A percentile compares a stretch with the other conserved stretches of the same genome.
Conservation (phyloP, 2,329 filamentous ascomycete species). For the Triangularia setosa region DNA sequence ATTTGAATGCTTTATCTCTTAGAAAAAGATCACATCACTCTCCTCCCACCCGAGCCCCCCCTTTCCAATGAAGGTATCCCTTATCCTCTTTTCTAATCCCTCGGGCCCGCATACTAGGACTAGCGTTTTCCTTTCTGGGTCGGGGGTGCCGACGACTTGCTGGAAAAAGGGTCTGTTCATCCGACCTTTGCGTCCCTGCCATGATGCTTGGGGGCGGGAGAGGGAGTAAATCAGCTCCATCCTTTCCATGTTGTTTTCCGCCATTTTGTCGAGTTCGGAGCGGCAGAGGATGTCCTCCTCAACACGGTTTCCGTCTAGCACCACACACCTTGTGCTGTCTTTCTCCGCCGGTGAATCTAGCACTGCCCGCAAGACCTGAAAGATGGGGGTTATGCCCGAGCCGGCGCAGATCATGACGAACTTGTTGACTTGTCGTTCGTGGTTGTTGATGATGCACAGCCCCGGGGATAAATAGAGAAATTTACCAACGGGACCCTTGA, state of each 20-base stretch:
- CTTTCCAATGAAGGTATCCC: conserved; percentile 47
- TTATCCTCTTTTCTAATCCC: conserved; percentile 65
- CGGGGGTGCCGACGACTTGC: conserved; percentile 49
- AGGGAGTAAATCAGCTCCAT: conserved; percentile 68
- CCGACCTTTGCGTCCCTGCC: conserved; percentile 65
- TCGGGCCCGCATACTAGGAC: conserved; percentile 77
- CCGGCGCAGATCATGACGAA: conserved; percentile 88
- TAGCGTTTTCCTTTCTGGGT: conserved; percentile 49
- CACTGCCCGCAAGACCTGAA: conserved; percentile 73
- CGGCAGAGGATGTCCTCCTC: conserved; percentile 81
- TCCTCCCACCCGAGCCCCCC: conserved; percentile 67
- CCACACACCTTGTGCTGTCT: conserved; percentile 64
- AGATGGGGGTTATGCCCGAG: conserved; percentile 89
- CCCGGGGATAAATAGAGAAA: conserved; percentile 75
- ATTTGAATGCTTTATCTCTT: conserved; percentile 16
- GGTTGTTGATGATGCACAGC: conserved; percentile 56
- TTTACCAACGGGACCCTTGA: conserved; percentile 85
- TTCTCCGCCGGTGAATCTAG: conserved; percentile 38
- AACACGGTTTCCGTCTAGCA: conserved; percentile 74
- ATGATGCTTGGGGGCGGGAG: conserved; percentile 57
- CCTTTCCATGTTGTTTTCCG: conserved; percentile 47
- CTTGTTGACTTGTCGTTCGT: conserved; percentile 53
- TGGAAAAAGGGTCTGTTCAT: conserved; percentile 61
- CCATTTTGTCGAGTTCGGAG: conserved; percentile 65
- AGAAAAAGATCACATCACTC: conserved; percentile 74